Evolutionary conservation across 768 basidiomycete species (phyloP), one percentile per base, ranked within the genome.

Genomic region (Termitomyces sp.): DNA sequence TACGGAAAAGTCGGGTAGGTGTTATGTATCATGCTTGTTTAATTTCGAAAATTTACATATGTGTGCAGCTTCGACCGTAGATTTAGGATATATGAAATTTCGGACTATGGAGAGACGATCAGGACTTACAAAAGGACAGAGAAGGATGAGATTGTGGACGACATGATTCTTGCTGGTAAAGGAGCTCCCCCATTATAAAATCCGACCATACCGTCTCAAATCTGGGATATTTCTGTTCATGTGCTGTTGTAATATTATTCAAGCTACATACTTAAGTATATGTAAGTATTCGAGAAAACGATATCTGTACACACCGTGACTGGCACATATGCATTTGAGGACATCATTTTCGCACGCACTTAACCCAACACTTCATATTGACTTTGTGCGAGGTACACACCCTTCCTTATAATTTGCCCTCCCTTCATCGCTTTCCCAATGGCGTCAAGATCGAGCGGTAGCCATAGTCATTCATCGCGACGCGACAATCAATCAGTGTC

Each of bases 21-120:
- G 26, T n/a, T n/a, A n/a, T n/a, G 16, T n/a, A 24, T 16, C 12
- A n/a, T 5, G 18, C 7, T n/a, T 37, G 39, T 20, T n/a, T 47
- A 32, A 8, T 53, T 45, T 39, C 12, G n/a, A 26, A 40, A 13
- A 55, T 53, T 65, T 22, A 68, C 36, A 36, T 37, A 43, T 57
- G 40, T 60, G 51, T 61, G 43, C 51, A 89, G 89, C 14, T 97
- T 98, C 69, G 92, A 97, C 71, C 85, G 95, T 18, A 82, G 96
- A 42, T 94, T 96, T 80, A 80, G 96, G 8, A 76, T 98, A 45
- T 98, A 88, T 71, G 85, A 93, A 26, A 80, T 98, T 52, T 89
- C 87, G 18, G 86, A 93, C 60, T 98, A 82, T 65, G 96, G 96
- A 45, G 96, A 98, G 79, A 95, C 85, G 6, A 92, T 98, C 68